These are phyloP conservation scores for Dalbergia oliveri DNA, from an alignment of 306 rosid genomes.

Conservation along the genomic window DNA sequence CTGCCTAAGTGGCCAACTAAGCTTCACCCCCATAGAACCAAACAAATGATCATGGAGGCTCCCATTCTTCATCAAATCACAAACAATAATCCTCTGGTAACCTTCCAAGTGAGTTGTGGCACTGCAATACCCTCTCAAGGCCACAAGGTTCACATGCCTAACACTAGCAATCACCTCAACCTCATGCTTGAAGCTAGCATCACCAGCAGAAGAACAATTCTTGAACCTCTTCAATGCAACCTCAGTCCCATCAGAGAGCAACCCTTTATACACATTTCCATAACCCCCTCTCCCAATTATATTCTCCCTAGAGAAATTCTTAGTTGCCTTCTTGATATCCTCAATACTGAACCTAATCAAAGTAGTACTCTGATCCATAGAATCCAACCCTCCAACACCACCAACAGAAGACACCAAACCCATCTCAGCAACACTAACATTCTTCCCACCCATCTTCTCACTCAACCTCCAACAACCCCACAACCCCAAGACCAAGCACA, in stretches of 20 bases:
- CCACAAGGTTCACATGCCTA: constrained; percentile 90
- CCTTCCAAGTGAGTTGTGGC: constrained; percentile 80
- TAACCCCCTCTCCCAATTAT: constrained; percentile 93
- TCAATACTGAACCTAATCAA: constrained; percentile 73
- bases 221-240: constrained; percentile 96
- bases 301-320: constrained; percentile 71
- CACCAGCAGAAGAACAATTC: constrained; percentile 92
- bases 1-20: constrained; percentile 83
- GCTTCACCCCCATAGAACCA: constrained; percentile 56
- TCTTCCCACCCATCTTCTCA: constrained; percentile 34
- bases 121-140: constrained; percentile 86
- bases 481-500: constrained; percentile 37
- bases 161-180: constrained; percentile 93
- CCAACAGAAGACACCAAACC: constrained; percentile 45
- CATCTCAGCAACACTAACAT: constrained; percentile 48
- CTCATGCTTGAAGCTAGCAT: constrained; percentile 81
- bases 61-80: constrained; percentile 91
- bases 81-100: constrained; percentile 92
- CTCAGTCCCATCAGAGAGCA: constrained; percentile 72
- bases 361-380: constrained; percentile 76
- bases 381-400: constrained; percentile 55
- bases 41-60: constrained; percentile 89
- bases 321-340: constrained; percentile 77
- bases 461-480: constrained; percentile 56
- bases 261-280: constrained; percentile 92